Percentiles rank a stretch among this genome's conserved stretches.
These are phyloP conservation scores for Sporopachydermia quercuum DNA, from an alignment of 805 yeast genomes.

Conservation along the genomic window DNA sequence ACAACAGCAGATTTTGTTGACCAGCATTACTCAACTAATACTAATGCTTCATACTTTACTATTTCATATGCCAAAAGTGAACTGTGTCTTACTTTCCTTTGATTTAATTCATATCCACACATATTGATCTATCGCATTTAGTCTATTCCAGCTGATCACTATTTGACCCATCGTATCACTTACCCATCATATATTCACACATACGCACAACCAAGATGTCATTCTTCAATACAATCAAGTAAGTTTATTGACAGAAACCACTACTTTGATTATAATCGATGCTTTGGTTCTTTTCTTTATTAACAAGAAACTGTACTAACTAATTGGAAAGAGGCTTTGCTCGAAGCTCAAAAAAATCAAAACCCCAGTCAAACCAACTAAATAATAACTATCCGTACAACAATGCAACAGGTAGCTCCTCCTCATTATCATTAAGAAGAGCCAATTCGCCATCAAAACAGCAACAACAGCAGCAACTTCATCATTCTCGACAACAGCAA, in stretches of 20 bases:
- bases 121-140: too few species aligned
- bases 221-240: slow-evolving; percentile 23
- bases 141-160: too few species aligned
- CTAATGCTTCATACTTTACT: too few species aligned
- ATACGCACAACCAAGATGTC: too few species aligned
- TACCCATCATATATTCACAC: too few species aligned
- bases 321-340: slow-evolving; percentile 31
- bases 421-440: slow-evolving; percentile 10
- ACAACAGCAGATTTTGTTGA: too few species aligned
- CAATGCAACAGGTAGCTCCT: slow-evolving; percentile 10
- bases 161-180: too few species aligned
- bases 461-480: slow-evolving; percentile 13
- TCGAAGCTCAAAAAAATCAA: slow-evolving; percentile 29
- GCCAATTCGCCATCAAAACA: slow-evolving; percentile 14
- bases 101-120: too few species aligned
- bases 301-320: slow-evolving; percentile 22
- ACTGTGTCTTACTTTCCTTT: too few species aligned
- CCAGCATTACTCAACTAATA: too few species aligned
- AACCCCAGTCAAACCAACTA: slow-evolving; percentile 15
- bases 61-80: too few species aligned
- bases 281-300: slow-evolving; percentile 42
- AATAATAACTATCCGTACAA: slow-evolving; percentile 9
- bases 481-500: slow-evolving; percentile 9
- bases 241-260: slow-evolving; percentile 2
- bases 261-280: slow-evolving; percentile 19